These are phyloP conservation scores for Balakata baccata DNA, from an alignment of 345 rosid genomes.

Conservation along the genomic window DNA sequence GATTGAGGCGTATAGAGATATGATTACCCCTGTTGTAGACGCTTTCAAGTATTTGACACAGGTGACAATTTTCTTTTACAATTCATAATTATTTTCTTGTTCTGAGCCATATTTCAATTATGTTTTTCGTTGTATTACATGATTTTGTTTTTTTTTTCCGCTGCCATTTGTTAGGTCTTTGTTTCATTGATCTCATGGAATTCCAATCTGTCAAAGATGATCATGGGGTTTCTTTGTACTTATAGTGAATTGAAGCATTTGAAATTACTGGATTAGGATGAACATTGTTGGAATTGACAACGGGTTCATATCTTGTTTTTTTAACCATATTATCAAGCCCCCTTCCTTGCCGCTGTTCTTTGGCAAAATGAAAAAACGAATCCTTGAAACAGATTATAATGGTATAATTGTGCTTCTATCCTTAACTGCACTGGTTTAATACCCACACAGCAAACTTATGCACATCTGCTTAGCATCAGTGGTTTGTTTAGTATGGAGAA, in stretches of 20 bases:
- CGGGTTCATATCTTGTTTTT: neutral
- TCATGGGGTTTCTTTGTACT: neutral
- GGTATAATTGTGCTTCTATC: neutral
- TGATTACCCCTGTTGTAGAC: slow-evolving; percentile 98
- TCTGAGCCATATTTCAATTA: neutral
- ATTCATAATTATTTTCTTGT: neutral
- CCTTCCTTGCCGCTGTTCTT: neutral
- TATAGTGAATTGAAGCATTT: neutral
- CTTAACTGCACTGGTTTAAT: neutral
- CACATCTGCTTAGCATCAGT: neutral
- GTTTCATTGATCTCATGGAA: neutral
- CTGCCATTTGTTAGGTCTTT: neutral
- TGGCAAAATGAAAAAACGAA: neutral
- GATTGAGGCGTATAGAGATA: slow-evolving; percentile 97
- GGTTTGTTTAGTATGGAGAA: neutral
- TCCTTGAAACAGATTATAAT: neutral
- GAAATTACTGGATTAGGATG: neutral
- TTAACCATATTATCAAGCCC: neutral
- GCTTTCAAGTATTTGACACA: slow-evolving; percentile 99
- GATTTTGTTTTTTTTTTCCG: neutral
- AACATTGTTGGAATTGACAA: neutral
- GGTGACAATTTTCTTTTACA: slow-evolving; percentile 38
- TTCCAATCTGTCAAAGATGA: neutral
- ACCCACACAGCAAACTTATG: neutral
- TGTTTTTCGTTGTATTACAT: neutral